These are phyloP conservation scores for Sarcomyxa edulis DNA, from an alignment of 768 basidiomycete species.

Conservation along the genomic window DNA sequence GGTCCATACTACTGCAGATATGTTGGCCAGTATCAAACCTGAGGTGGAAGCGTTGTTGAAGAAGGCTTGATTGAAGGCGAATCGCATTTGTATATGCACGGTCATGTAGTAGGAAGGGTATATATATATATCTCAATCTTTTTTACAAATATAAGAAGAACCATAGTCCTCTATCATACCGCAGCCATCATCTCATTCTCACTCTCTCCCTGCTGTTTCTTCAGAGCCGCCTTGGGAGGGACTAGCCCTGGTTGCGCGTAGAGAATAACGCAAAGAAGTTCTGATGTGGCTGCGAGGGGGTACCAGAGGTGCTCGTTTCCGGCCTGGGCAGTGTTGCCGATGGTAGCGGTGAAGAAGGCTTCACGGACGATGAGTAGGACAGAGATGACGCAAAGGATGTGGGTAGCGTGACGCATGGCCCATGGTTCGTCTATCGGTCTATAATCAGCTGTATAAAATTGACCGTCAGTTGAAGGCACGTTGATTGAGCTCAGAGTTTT, in stretches of 20 bases:
- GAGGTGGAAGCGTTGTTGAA: conserved; percentile 6
- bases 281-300: conserved; percentile 32
- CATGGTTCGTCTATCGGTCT: conserved; percentile 6
- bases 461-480: too few species aligned
- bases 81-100: too few species aligned
- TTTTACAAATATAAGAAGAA: too few species aligned
- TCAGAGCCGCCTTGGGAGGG: conserved; percentile 22
- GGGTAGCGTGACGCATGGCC: conserved; percentile 16
- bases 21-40: conserved; percentile 11
- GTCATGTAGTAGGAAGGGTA: too few species aligned
- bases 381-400: conserved; percentile 27
- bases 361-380: conserved; percentile 33
- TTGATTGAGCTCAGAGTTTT: too few species aligned
- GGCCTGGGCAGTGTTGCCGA: conserved; percentile 18
- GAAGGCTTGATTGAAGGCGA: too few species aligned
- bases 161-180: too few species aligned
- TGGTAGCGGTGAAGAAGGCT: conserved; percentile 26
- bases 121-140: too few species aligned
- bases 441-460: neutral
- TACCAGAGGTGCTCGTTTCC: conserved; percentile 35
- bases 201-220: too few species aligned
- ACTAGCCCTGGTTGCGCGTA: conserved; percentile 29
- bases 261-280: conserved; percentile 29
- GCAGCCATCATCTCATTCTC: too few species aligned
- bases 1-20: conserved; percentile 10